Evolutionary conservation across 148 eudicot species (phyloP).

Genomic region (Gaultheria prostrata): DNA sequence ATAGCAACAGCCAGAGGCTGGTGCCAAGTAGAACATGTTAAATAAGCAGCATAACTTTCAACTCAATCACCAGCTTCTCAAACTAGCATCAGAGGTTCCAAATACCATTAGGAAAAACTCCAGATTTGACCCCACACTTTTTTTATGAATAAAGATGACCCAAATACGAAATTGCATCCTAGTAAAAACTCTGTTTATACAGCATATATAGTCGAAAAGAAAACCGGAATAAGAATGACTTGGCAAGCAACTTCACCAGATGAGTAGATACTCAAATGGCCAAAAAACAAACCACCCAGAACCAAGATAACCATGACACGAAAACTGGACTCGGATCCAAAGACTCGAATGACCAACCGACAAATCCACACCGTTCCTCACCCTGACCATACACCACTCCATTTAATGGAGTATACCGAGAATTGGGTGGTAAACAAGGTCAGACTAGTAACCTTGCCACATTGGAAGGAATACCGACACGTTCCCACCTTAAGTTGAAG

Average conservation of each 20-base stretch:
- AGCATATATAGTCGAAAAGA: not conserved
- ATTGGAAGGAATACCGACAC: constrained; percentile 2
- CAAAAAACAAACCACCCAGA: not conserved
- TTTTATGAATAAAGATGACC: not conserved
- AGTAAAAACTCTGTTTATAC: not conserved
- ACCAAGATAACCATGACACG: constrained; percentile 5
- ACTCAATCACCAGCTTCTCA: not conserved
- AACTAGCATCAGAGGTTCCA: not conserved
- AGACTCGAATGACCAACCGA: constrained; percentile 17
- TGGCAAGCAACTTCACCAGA: constrained; percentile 7
- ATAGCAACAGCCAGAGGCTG: not conserved
- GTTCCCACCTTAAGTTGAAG: constrained; percentile 25
- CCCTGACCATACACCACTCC: constrained; percentile 14
- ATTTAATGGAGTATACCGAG: constrained; percentile 3
- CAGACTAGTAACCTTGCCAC: constrained; percentile 12
- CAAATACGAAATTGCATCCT: not conserved
- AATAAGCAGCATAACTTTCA: not conserved
- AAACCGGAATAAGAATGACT: not conserved
- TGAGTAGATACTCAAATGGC: not conserved
- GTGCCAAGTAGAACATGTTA: not conserved
- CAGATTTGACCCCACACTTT: not conserved
- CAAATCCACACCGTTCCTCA: constrained; percentile 17
- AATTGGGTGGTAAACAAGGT: constrained; percentile 6
- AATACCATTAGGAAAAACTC: too few species aligned
- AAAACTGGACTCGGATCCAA: constrained; percentile 14